Percentiles rank a stretch among this genome's conserved stretches.
Evolutionary conservation across 2,329 filamentous ascomycete genomes (phyloP).

Genomic region (Pyrenophora graminea): DNA sequence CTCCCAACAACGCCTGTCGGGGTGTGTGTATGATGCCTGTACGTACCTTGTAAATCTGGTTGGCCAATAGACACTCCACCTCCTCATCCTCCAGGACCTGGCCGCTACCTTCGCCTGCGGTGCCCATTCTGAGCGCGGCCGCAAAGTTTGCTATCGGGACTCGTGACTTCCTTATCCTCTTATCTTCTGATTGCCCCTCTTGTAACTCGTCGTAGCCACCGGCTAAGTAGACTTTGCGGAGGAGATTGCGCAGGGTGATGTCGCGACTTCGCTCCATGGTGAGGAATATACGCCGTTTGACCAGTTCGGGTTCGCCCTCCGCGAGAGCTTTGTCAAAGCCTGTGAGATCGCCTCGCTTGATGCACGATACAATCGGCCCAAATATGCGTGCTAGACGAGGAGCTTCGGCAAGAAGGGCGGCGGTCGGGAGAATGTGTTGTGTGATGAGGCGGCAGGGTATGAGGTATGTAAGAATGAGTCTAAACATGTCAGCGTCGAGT

Average conservation of each 20-base stretch:
- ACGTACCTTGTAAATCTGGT: conserved; percentile 96
- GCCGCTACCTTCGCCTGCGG: conserved; percentile 56
- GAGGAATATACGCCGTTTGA: conserved; percentile 89
- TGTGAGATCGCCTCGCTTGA: conserved; percentile 79
- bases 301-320: conserved; percentile 86
- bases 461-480: conserved; percentile 89
- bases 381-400: conserved; percentile 79
- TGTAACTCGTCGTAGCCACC: conserved; percentile 78
- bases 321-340: conserved; percentile 83
- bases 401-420: conserved; percentile 71
- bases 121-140: conserved; percentile 78
- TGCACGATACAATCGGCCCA: conserved; percentile 74
- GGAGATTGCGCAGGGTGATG: conserved; percentile 85
- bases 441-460: conserved; percentile 92
- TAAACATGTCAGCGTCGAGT: conserved; percentile 45
- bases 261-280: conserved; percentile 91
- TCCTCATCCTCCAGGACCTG: conserved; percentile 81
- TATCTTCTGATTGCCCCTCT: conserved; percentile 64
- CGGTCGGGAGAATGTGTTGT: conserved; percentile 78
- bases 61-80: conserved; percentile 91
- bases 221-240: conserved; percentile 86
- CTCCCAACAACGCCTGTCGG: no score
- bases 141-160: conserved; percentile 83
- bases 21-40: neutral
- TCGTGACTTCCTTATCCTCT: conserved; percentile 70